phyloP scores from a whole-genome alignment of 495 filamentous ascomycete species.

The Pseudevernia furfuracea region DNA sequence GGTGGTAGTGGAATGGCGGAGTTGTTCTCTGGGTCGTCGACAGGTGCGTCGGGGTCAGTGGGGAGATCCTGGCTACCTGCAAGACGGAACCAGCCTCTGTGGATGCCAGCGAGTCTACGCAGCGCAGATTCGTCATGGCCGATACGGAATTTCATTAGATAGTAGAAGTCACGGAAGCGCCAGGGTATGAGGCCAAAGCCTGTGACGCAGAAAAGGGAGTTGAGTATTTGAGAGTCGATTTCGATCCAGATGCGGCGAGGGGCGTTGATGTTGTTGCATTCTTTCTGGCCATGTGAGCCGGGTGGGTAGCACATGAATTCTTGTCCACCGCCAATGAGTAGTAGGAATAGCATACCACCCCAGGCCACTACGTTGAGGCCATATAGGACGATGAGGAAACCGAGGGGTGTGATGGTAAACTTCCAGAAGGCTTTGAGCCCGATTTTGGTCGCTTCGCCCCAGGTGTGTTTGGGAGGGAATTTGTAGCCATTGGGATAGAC shows the following conservation, averaged over 20 bases:
- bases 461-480: conserved; percentile 59
- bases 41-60: neutral
- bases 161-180: conserved; percentile 74
- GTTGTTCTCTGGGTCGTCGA: conserved; percentile 32
- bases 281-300: conserved; percentile 28
- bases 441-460: conserved; percentile 45
- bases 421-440: conserved; percentile 43
- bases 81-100: conserved; percentile 64
- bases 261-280: conserved; percentile 65
- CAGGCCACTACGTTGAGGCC: conserved; percentile 75
- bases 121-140: conserved; percentile 45
- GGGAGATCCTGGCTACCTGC: conserved; percentile 40
- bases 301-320: conserved; percentile 69
- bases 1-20: conserved; percentile 49
- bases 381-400: conserved; percentile 70
- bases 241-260: conserved; percentile 75
- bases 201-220: conserved; percentile 77
- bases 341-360: conserved; percentile 84
- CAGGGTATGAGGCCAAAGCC: conserved; percentile 79
- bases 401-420: conserved; percentile 59
- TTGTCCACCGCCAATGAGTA: conserved; percentile 60
- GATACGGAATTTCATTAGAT: conserved; percentile 55
- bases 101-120: conserved; percentile 55
- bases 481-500: conserved; percentile 56
- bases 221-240: conserved; percentile 76